Percentiles rank a stretch among this genome's conserved stretches.
Conservation (phyloP, 257 asterid species). For the Solanum dulcamara region DNA sequence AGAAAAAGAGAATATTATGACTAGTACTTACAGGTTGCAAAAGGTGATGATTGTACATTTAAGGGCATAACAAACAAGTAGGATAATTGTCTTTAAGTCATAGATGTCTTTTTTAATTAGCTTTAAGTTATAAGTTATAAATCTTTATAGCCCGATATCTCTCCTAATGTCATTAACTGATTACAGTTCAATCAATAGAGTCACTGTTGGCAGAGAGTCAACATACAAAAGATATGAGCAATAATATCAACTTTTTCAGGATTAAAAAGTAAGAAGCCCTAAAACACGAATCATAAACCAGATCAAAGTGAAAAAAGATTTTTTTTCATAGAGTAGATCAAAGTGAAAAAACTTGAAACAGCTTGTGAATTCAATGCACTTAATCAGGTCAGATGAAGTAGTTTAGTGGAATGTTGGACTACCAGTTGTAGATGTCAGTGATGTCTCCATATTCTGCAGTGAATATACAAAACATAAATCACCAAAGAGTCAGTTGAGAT, state of each 20-base stretch:
- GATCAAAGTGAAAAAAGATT: not conserved
- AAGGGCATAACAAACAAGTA: not conserved
- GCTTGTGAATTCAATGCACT: not conserved
- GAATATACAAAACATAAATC: not conserved
- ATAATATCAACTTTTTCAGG: not conserved
- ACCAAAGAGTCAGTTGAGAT: not conserved
- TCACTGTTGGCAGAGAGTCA: not conserved
- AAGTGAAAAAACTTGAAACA: not conserved
- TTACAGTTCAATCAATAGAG: not conserved
- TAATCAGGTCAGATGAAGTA: not conserved
- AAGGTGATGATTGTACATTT: not conserved
- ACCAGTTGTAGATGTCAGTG: conserved; percentile 94
- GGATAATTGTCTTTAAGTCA: not conserved
- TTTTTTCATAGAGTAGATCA: not conserved
- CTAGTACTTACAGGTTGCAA: not conserved
- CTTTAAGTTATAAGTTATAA: not conserved
- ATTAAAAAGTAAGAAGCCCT: not conserved
- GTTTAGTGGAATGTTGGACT: conserved; percentile 1
- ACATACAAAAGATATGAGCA: not conserved
- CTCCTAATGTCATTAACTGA: not conserved
- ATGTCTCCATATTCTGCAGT: conserved; percentile 85
- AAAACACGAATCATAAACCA: not conserved
- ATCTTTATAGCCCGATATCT: not conserved
- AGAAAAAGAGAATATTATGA: not conserved
- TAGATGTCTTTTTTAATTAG: not conserved